phyloP scores from a whole-genome alignment of 2,329 filamentous ascomycete genomes.

The Diaporthe citrichinensis region DNA sequence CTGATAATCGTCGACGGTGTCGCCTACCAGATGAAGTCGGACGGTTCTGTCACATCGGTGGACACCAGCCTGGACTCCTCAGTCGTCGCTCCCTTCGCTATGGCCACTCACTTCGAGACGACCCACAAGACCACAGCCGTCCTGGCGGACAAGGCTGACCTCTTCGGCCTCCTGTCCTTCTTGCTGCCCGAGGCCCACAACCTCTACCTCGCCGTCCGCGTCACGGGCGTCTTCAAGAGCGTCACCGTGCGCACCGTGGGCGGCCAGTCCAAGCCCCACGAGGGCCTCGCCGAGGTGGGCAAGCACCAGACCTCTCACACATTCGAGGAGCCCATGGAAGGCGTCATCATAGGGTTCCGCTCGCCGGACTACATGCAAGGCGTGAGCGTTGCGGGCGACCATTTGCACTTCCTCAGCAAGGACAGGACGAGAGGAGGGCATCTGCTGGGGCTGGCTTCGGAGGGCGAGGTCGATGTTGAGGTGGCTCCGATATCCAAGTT shows the following conservation, averaged over 20 bases:
- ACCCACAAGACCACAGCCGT: conserved; percentile 41
- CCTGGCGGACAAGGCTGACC: conserved; percentile 49
- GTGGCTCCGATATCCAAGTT: conserved; percentile 49
- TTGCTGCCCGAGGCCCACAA: conserved; percentile 48
- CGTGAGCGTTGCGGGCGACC: conserved; percentile 52
- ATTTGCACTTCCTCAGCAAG: conserved; percentile 53
- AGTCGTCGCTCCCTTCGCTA: conserved; percentile 52
- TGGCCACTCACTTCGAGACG: conserved; percentile 51
- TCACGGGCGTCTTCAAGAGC: conserved; percentile 49
- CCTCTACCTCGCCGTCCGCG: conserved; percentile 50
- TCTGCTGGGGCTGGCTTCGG: conserved; percentile 49
- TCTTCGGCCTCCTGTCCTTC: conserved; percentile 45
- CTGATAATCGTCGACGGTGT: conserved; percentile 53
- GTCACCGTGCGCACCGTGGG: conserved; percentile 51
- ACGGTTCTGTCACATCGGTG: conserved; percentile 49
- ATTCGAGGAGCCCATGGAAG: conserved; percentile 46
- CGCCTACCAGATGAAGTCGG: conserved; percentile 53
- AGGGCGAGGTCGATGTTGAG: conserved; percentile 49
- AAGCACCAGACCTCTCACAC: conserved; percentile 48
- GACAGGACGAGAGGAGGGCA: conserved; percentile 51
- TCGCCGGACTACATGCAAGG: conserved; percentile 51
- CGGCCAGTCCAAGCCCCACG: conserved; percentile 48
- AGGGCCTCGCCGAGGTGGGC: conserved; percentile 49
- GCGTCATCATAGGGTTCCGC: conserved; percentile 51
- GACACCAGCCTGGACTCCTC: conserved; percentile 42